These are phyloP conservation scores for Peziza echinospora DNA, from an alignment of 495 filamentous ascomycete species.

Conservation along the genomic window DNA sequence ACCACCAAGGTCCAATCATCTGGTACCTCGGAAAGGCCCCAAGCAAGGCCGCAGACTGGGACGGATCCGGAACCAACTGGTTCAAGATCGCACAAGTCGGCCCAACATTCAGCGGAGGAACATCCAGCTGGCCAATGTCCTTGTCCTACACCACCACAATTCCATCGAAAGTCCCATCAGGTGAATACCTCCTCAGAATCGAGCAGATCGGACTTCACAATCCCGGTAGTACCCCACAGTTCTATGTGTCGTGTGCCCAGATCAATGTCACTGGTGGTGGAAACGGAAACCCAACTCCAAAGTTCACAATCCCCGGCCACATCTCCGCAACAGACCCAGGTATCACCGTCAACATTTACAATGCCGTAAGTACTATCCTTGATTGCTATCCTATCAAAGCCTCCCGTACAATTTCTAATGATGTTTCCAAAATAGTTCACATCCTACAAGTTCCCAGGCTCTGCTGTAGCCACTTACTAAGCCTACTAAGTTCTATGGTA, in stretches of 20 bases:
- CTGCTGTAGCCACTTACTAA: no score
- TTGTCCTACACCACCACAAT: conserved; percentile 23
- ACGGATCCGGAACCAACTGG: conserved; percentile 17
- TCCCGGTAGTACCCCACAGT: conserved; percentile 5
- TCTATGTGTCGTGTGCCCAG: conserved; percentile 16
- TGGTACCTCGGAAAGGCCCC: conserved; percentile 18
- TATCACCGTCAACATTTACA: conserved; percentile 21
- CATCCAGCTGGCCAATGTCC: not conserved
- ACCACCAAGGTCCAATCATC: conserved; percentile 6
- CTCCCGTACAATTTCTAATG: no score
- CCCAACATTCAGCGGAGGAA: conserved; percentile 2
- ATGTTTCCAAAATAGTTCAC: not conserved
- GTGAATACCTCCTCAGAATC: conserved; percentile 34
- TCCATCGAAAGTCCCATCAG: conserved; percentile 25
- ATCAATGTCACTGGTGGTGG: conserved; percentile 24
- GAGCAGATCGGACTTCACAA: conserved; percentile 35
- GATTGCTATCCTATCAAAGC: not conserved
- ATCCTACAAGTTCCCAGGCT: not conserved
- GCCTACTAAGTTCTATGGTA: no score
- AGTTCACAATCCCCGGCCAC: conserved; percentile 29
- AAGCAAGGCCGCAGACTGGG: conserved; percentile 1
- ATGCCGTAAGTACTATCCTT: not conserved
- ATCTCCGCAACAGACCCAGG: conserved; percentile 28
- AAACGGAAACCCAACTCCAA: conserved; percentile 23
- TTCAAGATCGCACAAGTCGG: conserved; percentile 19